These are phyloP conservation scores for Trametes maxima DNA, from an alignment of 768 basidiomycete species.

Conservation along the genomic window DNA sequence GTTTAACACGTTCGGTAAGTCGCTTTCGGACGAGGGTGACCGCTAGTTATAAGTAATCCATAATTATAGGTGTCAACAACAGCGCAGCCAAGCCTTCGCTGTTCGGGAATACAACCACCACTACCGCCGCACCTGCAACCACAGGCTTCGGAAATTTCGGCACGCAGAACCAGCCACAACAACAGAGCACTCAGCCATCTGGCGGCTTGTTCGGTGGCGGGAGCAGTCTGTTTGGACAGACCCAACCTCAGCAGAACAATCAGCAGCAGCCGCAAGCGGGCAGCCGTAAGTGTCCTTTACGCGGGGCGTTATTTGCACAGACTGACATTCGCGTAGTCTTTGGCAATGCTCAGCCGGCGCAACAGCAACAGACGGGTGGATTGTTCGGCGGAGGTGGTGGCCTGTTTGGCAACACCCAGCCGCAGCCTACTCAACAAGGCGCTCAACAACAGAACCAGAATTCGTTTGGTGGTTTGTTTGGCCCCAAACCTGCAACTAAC, in stretches of 20 bases:
- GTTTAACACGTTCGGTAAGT: slow-evolving; percentile 41
- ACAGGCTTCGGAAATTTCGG: slow-evolving; percentile 34
- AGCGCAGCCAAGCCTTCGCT: slow-evolving; percentile 47
- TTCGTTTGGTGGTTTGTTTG: slow-evolving; percentile 23
- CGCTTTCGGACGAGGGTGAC: background rate
- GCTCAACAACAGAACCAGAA: slow-evolving; percentile 25
- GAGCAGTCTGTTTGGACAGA: slow-evolving; percentile 23
- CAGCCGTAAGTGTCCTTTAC: slow-evolving; percentile 24
- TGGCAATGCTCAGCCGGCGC: slow-evolving; percentile 10
- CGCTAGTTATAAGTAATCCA: background rate
- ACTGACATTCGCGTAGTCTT: slow-evolving; percentile 22
- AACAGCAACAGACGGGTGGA: slow-evolving; percentile 34
- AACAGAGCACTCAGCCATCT: slow-evolving; percentile 28
- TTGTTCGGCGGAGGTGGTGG: slow-evolving; percentile 42
- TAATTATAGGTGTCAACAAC: slow-evolving; percentile 22
- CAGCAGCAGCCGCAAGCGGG: slow-evolving; percentile 23
- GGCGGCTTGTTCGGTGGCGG: slow-evolving; percentile 24
- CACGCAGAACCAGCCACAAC: slow-evolving; percentile 42
- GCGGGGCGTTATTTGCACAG: background rate
- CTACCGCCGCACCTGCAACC: slow-evolving; percentile 29
- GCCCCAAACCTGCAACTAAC: slow-evolving; percentile 33
- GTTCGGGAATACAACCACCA: slow-evolving; percentile 43
- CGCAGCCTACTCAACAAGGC: slow-evolving; percentile 12
- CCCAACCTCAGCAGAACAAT: slow-evolving; percentile 19
- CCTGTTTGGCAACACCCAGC: slow-evolving; percentile 24